Evolutionary conservation across 2,329 filamentous ascomycete genomes (phyloP), one percentile per base, ranked within the genome.

Genomic region (Phyllosticta paracitricarpa): DNA sequence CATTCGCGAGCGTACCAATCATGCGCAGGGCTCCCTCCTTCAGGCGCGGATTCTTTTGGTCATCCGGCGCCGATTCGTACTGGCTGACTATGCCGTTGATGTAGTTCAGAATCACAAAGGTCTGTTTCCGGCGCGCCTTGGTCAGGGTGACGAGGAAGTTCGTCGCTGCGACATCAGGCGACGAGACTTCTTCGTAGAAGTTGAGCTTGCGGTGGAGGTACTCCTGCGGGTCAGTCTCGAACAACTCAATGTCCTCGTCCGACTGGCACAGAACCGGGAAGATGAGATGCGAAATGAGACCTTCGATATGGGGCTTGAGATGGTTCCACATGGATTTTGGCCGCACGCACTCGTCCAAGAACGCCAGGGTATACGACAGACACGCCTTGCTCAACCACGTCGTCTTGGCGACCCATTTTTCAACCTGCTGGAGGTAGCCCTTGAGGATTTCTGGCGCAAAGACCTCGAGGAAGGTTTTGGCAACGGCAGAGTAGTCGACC

Each of bases 171-270:
- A 97, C 89, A 73, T 97, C 94, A 6, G 94, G 94, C 17, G 94
- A 88, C 0, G 93, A 96, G 4, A 96, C 89, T 71, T 99, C 94
- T 75, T 99, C 94, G 73, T 96, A 99, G 72, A 93, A 97, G 76
- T 97, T 99, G 63, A 99, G 82, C 75, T 97, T 97, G 61, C 94
- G 86, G 78, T 99, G 94, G 51, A 99, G 84, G 72, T 97, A 99
- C 75, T 99, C 94, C 64, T 94, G 89, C 4, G 94, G 94, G 71
- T 99, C 91, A 12, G 92, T 88, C 71, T 96, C 86, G 71, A 99
- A 99, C 67, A 96, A 85, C 73, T 96, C 91, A 57, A 97, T 82
- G 69, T 99, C 94, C 64, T 97, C 93, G 65, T 92, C 85, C 22
- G 89, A 89, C 67, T 97, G 86, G 75, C 94, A 99, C 64, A 99